A percentile compares a stretch with the other conserved stretches of the same genome.
These are phyloP conservation scores for Euclidium syriacum DNA, from an alignment of 345 rosid species.

Conservation along the genomic window DNA sequence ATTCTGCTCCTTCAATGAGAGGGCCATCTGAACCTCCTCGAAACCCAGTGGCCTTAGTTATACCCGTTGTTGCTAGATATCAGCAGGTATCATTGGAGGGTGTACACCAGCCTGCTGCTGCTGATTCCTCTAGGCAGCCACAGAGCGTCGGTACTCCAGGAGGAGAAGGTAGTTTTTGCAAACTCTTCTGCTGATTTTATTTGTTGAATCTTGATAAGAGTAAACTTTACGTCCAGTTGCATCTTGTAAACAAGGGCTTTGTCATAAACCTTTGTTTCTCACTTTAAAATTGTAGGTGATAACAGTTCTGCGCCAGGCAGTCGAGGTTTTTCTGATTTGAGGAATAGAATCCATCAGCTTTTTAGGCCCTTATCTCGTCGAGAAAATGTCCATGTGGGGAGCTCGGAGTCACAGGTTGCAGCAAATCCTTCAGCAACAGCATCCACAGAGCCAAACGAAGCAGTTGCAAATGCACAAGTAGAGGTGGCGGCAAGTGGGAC, in stretches of 20 bases:
- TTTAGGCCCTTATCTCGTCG: conserved; percentile 39
- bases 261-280: conserved; percentile 1
- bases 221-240: background rate
- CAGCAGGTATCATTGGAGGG: conserved; percentile 26
- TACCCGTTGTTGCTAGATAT: conserved; percentile 29
- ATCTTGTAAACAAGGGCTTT: background rate
- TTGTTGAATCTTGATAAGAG: background rate
- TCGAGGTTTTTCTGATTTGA: conserved; percentile 19
- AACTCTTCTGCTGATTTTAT: background rate
- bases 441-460: conserved; percentile 23
- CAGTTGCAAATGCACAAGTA: conserved; percentile 23
- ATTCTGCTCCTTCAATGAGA: conserved; percentile 20
- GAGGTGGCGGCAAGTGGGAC: conserved; percentile 22
- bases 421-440: conserved; percentile 18
- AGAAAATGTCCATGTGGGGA: conserved; percentile 33
- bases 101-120: conserved; percentile 10
- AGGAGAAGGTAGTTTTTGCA: conserved; percentile 24
- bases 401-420: conserved; percentile 23
- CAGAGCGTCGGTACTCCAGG: conserved; percentile 14
- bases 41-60: conserved; percentile 28
- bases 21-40: conserved; percentile 20
- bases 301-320: conserved; percentile 6
- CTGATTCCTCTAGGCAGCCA: conserved; percentile 22
- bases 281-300: conserved; percentile 26
- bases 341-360: conserved; percentile 38